phyloP scores from a whole-genome alignment of 2,329 filamentous ascomycete genomes.

The Botrytis pseudocinerea region DNA sequence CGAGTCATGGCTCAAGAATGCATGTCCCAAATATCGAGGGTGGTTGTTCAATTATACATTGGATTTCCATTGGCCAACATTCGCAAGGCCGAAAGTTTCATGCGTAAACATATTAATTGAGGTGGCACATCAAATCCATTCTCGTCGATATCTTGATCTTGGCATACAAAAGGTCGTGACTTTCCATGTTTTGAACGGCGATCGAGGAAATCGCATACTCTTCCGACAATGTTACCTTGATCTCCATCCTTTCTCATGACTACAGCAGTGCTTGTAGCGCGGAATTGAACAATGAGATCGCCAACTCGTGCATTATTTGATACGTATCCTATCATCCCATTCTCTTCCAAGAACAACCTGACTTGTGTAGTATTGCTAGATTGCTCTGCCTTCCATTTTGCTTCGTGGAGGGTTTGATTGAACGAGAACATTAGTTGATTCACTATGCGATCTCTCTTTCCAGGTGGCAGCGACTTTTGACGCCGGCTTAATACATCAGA shows the following conservation, averaged over 20 bases:
- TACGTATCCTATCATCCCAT: constrained; percentile 22
- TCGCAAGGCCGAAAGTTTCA: constrained; percentile 14
- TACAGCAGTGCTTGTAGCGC: constrained; percentile 11
- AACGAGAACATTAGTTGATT: constrained; percentile 14
- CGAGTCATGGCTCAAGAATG: not conserved
- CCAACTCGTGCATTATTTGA: constrained; percentile 11
- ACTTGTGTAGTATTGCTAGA: not conserved
- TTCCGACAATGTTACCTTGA: constrained; percentile 8
- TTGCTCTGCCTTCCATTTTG: constrained; percentile 16
- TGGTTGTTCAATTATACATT: not conserved
- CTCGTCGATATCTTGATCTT: constrained; percentile 12
- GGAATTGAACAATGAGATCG: constrained; percentile 13
- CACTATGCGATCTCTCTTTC: constrained; percentile 11
- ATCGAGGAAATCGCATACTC: constrained; percentile 12
- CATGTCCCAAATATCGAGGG: not conserved
- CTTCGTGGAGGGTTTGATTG: constrained; percentile 18
- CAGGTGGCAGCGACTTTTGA: constrained; percentile 16
- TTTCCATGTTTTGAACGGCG: constrained; percentile 9
- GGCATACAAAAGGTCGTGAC: not conserved
- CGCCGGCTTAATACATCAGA: not conserved
- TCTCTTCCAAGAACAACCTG: constrained; percentile 21
- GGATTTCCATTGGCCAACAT: constrained; percentile 7
- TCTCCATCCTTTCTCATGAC: constrained; percentile 12
- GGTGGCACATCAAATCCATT: constrained; percentile 17
- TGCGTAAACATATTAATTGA: constrained; percentile 10